phyloP scores from a whole-genome alignment of 768 basidiomycete species.

The Tylopilus vinaceipallidus region DNA sequence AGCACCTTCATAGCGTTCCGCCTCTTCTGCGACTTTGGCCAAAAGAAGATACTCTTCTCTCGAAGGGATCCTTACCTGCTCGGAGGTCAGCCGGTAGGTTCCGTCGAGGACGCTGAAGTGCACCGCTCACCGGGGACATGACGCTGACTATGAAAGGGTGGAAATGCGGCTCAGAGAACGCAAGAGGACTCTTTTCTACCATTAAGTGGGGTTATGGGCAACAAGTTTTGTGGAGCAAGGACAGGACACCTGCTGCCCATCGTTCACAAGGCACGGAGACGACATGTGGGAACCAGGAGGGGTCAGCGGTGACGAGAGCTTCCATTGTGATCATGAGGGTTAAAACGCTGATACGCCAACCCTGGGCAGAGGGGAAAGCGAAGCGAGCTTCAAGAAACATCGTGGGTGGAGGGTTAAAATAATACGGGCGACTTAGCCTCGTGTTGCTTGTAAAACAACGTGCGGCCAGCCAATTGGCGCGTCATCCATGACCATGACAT shows the following conservation, averaged over 20 bases:
- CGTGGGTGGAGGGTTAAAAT: slow-evolving; percentile 30
- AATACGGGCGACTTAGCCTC: slow-evolving; percentile 11
- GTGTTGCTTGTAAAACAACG: slow-evolving; percentile 5
- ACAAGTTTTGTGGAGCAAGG: slow-evolving; percentile 14
- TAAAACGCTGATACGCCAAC: slow-evolving; percentile 7
- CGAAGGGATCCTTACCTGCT: slow-evolving; percentile 31
- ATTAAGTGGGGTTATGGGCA: slow-evolving; percentile 32
- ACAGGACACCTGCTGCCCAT: slow-evolving; percentile 9
- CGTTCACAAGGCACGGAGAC: slow-evolving; percentile 16
- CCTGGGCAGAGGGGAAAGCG: slow-evolving; percentile 32
- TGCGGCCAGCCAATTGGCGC: slow-evolving; percentile 1
- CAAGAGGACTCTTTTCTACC: slow-evolving; percentile 28
- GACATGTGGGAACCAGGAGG: slow-evolving; percentile 6
- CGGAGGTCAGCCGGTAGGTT: slow-evolving; percentile 3
- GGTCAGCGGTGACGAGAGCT: neutral
- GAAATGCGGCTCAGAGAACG: slow-evolving; percentile 4
- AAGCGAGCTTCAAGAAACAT: slow-evolving; percentile 10
- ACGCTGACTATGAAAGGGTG: slow-evolving; percentile 5
- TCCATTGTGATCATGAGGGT: slow-evolving; percentile 6
- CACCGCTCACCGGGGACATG: slow-evolving; percentile 32
- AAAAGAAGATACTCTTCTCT: slow-evolving; percentile 51
- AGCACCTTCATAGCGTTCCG: slow-evolving; percentile 84
- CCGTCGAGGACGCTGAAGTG: neutral
- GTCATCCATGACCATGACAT: slow-evolving; percentile 1
- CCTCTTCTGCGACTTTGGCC: slow-evolving; percentile 84